Evolutionary conservation across 306 rosid genomes (phyloP), one percentile per base, ranked within the genome.

Genomic region (Rosa multiflora): DNA sequence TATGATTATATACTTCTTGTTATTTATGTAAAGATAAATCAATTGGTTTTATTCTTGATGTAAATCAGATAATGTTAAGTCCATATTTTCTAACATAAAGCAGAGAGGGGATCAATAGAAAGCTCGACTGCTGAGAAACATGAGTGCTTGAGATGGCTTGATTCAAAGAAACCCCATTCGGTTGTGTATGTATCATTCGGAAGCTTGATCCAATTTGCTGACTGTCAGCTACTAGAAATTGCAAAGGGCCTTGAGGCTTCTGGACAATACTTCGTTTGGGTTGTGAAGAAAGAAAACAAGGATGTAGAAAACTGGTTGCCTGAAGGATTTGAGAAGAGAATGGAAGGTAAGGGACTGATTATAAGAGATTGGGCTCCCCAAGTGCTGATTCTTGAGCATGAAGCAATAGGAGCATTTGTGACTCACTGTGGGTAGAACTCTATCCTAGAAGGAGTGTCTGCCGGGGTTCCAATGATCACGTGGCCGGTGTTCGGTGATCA

Each of bases 101-200:
- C 77, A 46, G 13, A 5, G 0, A 88, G 88, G 71, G 91, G 88
- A 72, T 63, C 43, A 32, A 78, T 29, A 5, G 81, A 78, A 87
- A 77, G 81, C 10, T 66, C 84, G 3, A 84, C 85, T 4, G 81
- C 63, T 2, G 84, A 79, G 69, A 63, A 32, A 68, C 81, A 81
- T 15, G 61, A 46, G 13, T 64, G 84, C 70, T 56, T 75, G 64
- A 81, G 68, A 6, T 81, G 84, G 84, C 84, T 81, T 44, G 48
- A 79, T 14, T 35, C 67, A 0, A 79, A 83, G 77, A 62, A 42
- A 35, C 80, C 77, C 0, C 35, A 67, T 32, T 88, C 90, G 1
- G 86, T 90, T 59, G 87, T 90, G 78, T 90, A 90, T 12, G 17
- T 87, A 20, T 80, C 88, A n/a, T 88, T 87, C 10, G 92, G 88